These are phyloP conservation scores for Camelina laxa DNA, from an alignment of 345 rosid genomes.

Conservation along the genomic window DNA sequence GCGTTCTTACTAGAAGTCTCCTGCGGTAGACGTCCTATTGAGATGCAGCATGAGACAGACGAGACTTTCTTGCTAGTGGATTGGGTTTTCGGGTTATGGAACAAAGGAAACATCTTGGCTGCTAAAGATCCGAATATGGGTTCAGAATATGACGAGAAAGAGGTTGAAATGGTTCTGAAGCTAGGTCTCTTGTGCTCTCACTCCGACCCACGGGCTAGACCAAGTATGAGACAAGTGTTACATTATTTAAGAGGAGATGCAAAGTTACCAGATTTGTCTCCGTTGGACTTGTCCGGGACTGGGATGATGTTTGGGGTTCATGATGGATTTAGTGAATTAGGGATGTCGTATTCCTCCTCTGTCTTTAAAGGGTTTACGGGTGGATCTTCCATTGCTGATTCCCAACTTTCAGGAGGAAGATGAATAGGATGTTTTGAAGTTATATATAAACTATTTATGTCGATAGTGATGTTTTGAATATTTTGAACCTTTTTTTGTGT, in stretches of 20 bases:
- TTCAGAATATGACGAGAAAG: constrained; percentile 47
- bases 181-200: constrained; percentile 82
- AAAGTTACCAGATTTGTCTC: constrained; percentile 51
- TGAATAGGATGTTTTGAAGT: constrained; percentile 25
- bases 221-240: constrained; percentile 72
- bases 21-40: constrained; percentile 88
- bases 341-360: constrained; percentile 49
- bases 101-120: constrained; percentile 53
- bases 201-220: constrained; percentile 56
- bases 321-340: constrained; percentile 55
- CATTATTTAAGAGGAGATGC: constrained; percentile 70
- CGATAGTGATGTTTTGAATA: constrained; percentile 1
- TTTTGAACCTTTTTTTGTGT: constrained; percentile 15
- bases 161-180: constrained; percentile 60
- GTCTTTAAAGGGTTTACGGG: constrained; percentile 40
- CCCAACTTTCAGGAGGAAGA: constrained; percentile 66
- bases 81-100: constrained; percentile 74
- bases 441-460: background rate
- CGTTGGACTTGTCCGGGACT: constrained; percentile 40
- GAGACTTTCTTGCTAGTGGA: constrained; percentile 63
- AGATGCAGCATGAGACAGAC: constrained; percentile 40
- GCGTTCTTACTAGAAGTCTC: constrained; percentile 80
- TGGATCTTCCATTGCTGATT: constrained; percentile 52
- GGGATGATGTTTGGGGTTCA: constrained; percentile 47
- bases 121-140: constrained; percentile 58